Percentiles rank a stretch among this genome's conserved stretches.
phyloP scores from a whole-genome alignment of 495 filamentous ascomycete genomes.

The Diplogelasinospora grovesii region DNA sequence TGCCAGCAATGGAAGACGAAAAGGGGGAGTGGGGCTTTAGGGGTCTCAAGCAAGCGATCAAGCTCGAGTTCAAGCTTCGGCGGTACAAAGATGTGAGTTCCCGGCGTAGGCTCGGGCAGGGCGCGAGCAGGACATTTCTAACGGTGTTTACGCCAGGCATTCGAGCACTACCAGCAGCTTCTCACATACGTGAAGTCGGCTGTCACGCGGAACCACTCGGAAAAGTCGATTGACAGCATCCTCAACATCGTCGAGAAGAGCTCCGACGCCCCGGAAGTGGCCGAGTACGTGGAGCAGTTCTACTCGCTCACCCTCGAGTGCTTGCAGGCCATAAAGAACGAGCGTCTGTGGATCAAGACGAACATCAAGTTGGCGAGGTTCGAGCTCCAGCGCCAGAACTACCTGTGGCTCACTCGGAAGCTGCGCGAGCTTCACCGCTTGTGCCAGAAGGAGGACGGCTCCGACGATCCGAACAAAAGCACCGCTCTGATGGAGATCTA shows the following conservation, averaged over 20 bases:
- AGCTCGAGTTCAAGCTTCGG: slow-evolving; percentile 84
- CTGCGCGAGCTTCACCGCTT: slow-evolving; percentile 82
- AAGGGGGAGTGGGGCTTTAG: slow-evolving; percentile 99
- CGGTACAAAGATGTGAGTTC: slow-evolving; percentile 68
- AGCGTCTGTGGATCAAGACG: slow-evolving; percentile 95
- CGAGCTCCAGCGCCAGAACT: slow-evolving; percentile 87
- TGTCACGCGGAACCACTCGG: slow-evolving; percentile 95
- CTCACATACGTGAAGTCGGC: slow-evolving; percentile 96
- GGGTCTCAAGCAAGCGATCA: slow-evolving; percentile 94
- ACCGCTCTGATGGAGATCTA: slow-evolving; percentile 95
- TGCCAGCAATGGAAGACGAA: slow-evolving; percentile 73
- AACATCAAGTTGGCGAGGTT: slow-evolving; percentile 94
- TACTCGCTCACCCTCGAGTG: slow-evolving; percentile 88
- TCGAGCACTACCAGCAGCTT: slow-evolving; percentile 92
- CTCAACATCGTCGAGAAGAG: slow-evolving; percentile 96
- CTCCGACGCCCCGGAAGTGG: slow-evolving; percentile 67
- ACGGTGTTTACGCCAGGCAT: slow-evolving; percentile 52
- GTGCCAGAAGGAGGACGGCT: slow-evolving; percentile 82
- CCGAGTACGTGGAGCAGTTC: slow-evolving; percentile 89
- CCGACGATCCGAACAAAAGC: slow-evolving; percentile 91
- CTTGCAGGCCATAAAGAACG: slow-evolving; percentile 96
- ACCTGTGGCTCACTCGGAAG: slow-evolving; percentile 71
- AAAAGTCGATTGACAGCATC: slow-evolving; percentile 99
- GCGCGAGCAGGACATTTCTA: not conserved
- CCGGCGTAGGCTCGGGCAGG: not conserved